Base-by-base conservation (phyloP, 2,329 filamentous ascomycete genomes). In the Diaporthe capsici region DNA sequence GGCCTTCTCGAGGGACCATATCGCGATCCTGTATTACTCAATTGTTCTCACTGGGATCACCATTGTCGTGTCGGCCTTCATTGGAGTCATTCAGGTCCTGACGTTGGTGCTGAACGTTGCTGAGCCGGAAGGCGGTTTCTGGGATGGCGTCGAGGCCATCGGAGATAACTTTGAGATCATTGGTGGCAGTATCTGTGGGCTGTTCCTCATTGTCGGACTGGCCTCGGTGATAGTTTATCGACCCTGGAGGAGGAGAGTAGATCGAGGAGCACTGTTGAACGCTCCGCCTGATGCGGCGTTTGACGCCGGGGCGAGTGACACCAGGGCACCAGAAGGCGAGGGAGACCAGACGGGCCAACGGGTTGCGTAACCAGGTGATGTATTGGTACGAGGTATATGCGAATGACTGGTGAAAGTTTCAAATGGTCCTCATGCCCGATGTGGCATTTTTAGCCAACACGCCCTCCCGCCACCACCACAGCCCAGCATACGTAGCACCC, bases 21-120 rank as follows among this genome's bases (percentile, higher is more conserved):
- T 98, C n/a, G 95, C 96, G 0, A 96, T 98, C 63, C 86, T 98
- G 1, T 98, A 98, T 85, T 98, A 98, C 85, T 97, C 95, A 17
- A 94, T 96, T 79, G 94, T 98, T 0, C 88, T 98, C 39, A 98
- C 95, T 0, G 91, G 90, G 4, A 91, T 98, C 71, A 98, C 95
- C 0, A 94, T 98, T 34, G 85, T 94, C 6, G 95, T 98, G 0
- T 95, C 95, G 1, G 90, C 95, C 3, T 93, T 97, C 39, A 98
- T 98, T 79, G 96, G 96, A 31, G 87, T 94, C 22, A 90, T 98
- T 34, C 97, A 99, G 83, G 86, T 98, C 0, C 87, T 98, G 15
- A 95, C 92, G 2, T 87, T 98, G 13, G 88, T 95, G 2, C 87
- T 94, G 72, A 95, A 96, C 80, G 92, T 96, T 0, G 93, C 94